These are phyloP conservation scores for Aspergillus sp. DNA, from an alignment of 2,329 filamentous ascomycete genomes.

Conservation along the genomic window DNA sequence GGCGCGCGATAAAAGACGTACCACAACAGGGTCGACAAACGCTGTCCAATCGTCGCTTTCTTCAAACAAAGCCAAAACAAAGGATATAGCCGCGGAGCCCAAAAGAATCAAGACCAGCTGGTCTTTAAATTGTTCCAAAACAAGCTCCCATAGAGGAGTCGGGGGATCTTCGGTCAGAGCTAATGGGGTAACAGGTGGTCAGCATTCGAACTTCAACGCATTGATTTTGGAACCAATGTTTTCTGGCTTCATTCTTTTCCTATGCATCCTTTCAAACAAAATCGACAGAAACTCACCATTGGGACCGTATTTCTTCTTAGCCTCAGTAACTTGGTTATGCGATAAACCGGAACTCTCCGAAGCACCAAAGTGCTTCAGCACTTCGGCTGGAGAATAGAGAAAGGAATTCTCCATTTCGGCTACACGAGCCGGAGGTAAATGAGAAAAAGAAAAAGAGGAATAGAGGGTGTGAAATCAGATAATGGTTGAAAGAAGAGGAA, in stretches of 20 bases:
- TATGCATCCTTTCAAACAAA: too few species aligned
- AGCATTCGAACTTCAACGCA: not conserved
- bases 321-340: constrained; percentile 40
- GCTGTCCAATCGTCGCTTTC: constrained; percentile 91
- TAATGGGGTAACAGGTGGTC: constrained; percentile 23
- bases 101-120: constrained; percentile 94
- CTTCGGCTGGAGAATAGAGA: constrained; percentile 43
- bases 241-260: too few species aligned
- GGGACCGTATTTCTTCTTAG: constrained; percentile 45
- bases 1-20: constrained; percentile 45
- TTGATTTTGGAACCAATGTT: not conserved
- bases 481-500: constrained; percentile 3
- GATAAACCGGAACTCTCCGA: constrained; percentile 46
- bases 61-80: constrained; percentile 87
- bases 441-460: constrained; percentile 10
- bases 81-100: constrained; percentile 86
- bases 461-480: constrained; percentile 10
- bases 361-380: constrained; percentile 48
- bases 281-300: constrained; percentile 42
- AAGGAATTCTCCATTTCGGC: constrained; percentile 49
- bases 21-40: constrained; percentile 91
- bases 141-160: constrained; percentile 91
- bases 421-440: constrained; percentile 5
- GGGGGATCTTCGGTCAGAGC: constrained; percentile 82
- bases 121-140: constrained; percentile 98